Conservation (phyloP, 768 basidiomycete species). For the Gautieria morchelliformis region DNA sequence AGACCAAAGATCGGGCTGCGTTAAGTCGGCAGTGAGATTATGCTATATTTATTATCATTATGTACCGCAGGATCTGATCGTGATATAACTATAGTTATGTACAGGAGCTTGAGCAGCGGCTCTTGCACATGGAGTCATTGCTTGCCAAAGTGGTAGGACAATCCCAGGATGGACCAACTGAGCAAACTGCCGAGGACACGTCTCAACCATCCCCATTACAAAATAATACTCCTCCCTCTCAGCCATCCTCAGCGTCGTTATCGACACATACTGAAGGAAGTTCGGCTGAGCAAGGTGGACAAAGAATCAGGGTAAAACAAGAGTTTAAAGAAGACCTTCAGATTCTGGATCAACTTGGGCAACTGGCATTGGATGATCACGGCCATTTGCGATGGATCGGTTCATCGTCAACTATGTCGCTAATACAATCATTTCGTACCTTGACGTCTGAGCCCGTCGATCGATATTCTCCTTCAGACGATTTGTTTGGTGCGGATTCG, state of each 20-base stretch:
- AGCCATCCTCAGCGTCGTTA: background rate
- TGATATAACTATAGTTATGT: slow-evolving; percentile 52
- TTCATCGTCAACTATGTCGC: slow-evolving; percentile 84
- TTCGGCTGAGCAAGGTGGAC: background rate
- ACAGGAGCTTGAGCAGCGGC: slow-evolving; percentile 80
- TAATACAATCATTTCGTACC: slow-evolving; percentile 80
- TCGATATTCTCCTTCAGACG: slow-evolving; percentile 78
- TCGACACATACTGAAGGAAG: background rate
- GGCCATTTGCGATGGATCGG: slow-evolving; percentile 91
- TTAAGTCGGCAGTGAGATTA: slow-evolving; percentile 75
- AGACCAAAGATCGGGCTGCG: slow-evolving; percentile 86
- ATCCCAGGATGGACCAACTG: background rate
- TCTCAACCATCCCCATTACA: background rate
- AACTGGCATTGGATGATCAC: slow-evolving; percentile 81
- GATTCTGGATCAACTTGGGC: slow-evolving; percentile 77
- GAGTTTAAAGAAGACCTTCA: slow-evolving; percentile 41
- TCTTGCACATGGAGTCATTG: slow-evolving; percentile 73
- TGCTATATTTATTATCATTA: slow-evolving; percentile 15
- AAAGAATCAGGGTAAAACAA: slow-evolving; percentile 23
- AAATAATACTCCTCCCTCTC: background rate
- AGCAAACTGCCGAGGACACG: background rate
- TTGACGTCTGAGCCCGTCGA: slow-evolving; percentile 64
- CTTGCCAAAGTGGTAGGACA: slow-evolving; percentile 4
- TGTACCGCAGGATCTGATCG: background rate
- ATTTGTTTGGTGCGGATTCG: slow-evolving; percentile 67